Percentiles rank a stretch among this genome's conserved stretches.
Evolutionary conservation across 2,329 filamentous ascomycete species (phyloP).

Genomic region (Diplodia sapinea): DNA sequence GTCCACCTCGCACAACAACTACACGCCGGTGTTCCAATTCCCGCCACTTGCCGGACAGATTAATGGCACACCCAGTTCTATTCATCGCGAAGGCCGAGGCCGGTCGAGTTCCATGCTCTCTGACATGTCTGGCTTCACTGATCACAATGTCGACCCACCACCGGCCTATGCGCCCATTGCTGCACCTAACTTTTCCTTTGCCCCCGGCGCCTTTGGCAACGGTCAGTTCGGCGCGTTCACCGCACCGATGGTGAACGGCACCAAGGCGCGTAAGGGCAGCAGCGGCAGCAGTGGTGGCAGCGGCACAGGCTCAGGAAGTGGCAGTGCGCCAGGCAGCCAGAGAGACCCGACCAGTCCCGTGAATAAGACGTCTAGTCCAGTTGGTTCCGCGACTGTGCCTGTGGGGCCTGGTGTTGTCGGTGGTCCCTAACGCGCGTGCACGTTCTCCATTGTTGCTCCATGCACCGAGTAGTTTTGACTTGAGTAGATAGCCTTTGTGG

Average conservation of each 20-base stretch:
- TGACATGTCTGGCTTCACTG: constrained; percentile 58
- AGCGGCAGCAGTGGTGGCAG: constrained; percentile 51
- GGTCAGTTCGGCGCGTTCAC: constrained; percentile 23
- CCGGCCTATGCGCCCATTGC: constrained; percentile 38
- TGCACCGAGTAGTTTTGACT: constrained; percentile 5
- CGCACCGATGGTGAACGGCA: constrained; percentile 22
- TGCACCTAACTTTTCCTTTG: constrained; percentile 44
- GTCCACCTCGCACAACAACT: constrained; percentile 37
- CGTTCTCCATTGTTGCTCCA: constrained; percentile 6
- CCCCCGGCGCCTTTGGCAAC: constrained; percentile 44
- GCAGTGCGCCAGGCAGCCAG: constrained; percentile 44
- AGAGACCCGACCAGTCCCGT: constrained; percentile 48
- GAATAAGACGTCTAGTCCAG: constrained; percentile 29
- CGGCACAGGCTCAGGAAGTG: constrained; percentile 51
- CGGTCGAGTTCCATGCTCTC: constrained; percentile 60
- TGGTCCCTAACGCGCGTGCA: constrained; percentile 10
- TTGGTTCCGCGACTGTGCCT: constrained; percentile 18
- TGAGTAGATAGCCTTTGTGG: constrained; percentile 30
- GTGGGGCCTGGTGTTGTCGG: constrained; percentile 18
- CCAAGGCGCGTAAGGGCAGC: constrained; percentile 49
- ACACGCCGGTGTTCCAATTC: constrained; percentile 47
- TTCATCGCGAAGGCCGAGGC: constrained; percentile 49
- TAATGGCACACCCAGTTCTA: constrained; percentile 42
- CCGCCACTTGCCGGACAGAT: constrained; percentile 41
- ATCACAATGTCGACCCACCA: constrained; percentile 48